Evolutionary conservation across 352 stramenopile genomes (phyloP), one percentile per base, ranked within the genome.

Genomic region (Phytophthora constricta): DNA sequence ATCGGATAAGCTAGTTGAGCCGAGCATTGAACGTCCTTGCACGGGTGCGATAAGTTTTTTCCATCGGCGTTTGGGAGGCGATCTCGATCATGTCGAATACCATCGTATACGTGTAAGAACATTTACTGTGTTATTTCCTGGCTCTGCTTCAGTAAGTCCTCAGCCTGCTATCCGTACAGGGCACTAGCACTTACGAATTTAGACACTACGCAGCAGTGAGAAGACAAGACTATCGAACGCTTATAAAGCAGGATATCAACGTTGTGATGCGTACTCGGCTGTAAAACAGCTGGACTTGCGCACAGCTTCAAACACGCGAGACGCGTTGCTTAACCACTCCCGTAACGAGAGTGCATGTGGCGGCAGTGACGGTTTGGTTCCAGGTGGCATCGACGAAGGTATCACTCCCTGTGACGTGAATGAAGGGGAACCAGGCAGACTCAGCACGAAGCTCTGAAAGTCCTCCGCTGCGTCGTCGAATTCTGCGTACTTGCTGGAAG

Each of bases 291-390:
- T 75, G 9, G 84, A 89, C 55, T 91, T 90, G 45, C 86, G 86
- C 37, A 93, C 60, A 19, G 59, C 79, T 41, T 95, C 84, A 68
- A 89, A 90, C 16, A 93, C 73, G 23, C 87, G 84, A 2, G 76
- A 83, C 1, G 81, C 82, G 41, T 88, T 91, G 55, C 76, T 90
- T 14, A 93, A 58, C 87, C 87, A 95, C 56, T 95, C 84, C 47
- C 86, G 83, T n/a, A 95, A 63, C 31, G 76, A 84, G 20, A 92
- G 74, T 20, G 70, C 1, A 62, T 78, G 54, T 45, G 65, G 22
- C 10, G 54, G 50, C 45, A 72, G 58, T 22, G 70, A 19, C 41
- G 50, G 46, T 20, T 65, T 60, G 2, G 34, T 68, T 17, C 42
- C 53, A 39, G 64, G 37, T 17, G 49, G 37, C 27, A 25, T 53